A percentile compares a stretch with the other conserved stretches of the same genome.
Evolutionary conservation across 2,329 filamentous ascomycete species (phyloP).

Genomic region (Dactylonectria macrodidyma): DNA sequence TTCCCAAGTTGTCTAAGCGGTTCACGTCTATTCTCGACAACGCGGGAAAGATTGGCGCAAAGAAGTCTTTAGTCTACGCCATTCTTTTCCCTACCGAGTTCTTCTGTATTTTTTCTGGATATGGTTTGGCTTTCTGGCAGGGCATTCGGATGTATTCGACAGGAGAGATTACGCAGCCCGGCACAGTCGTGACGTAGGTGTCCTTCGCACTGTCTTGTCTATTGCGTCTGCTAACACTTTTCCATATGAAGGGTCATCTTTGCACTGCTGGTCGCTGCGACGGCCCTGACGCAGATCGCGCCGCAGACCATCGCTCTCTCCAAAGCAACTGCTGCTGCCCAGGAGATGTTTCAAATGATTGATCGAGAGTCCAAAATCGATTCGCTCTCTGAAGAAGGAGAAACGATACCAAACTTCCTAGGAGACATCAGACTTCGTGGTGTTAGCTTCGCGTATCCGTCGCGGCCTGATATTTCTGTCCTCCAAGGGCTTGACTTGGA

Average conservation of each 20-base stretch:
- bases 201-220: background rate
- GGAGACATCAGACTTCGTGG: slow-evolving; percentile 64
- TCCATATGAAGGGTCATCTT: slow-evolving; percentile 58
- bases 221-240: slow-evolving; percentile 8
- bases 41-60: slow-evolving; percentile 56
- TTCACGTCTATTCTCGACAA: slow-evolving; percentile 60
- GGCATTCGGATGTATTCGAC: slow-evolving; percentile 62
- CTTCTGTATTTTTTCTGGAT: slow-evolving; percentile 63
- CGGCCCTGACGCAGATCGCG: slow-evolving; percentile 62
- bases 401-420: slow-evolving; percentile 45
- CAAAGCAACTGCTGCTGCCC: slow-evolving; percentile 62
- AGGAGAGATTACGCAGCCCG: slow-evolving; percentile 61
- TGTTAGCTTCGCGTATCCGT: slow-evolving; percentile 70
- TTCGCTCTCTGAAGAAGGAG: slow-evolving; percentile 57
- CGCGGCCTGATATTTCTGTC: slow-evolving; percentile 65
- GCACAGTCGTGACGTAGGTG: slow-evolving; percentile 62
- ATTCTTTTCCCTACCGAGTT: slow-evolving; percentile 62
- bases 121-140: slow-evolving; percentile 67
- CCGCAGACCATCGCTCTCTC: slow-evolving; percentile 62
- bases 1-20: slow-evolving; percentile 58
- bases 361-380: slow-evolving; percentile 62
- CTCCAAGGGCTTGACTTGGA: slow-evolving; percentile 59
- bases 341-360: slow-evolving; percentile 63
- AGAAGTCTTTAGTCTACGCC: slow-evolving; percentile 61
- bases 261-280: slow-evolving; percentile 62